A percentile compares a stretch with the other conserved stretches of the same genome.
These are phyloP conservation scores for Arabis alpina DNA, from an alignment of 345 rosid genomes.

Conservation along the genomic window DNA sequence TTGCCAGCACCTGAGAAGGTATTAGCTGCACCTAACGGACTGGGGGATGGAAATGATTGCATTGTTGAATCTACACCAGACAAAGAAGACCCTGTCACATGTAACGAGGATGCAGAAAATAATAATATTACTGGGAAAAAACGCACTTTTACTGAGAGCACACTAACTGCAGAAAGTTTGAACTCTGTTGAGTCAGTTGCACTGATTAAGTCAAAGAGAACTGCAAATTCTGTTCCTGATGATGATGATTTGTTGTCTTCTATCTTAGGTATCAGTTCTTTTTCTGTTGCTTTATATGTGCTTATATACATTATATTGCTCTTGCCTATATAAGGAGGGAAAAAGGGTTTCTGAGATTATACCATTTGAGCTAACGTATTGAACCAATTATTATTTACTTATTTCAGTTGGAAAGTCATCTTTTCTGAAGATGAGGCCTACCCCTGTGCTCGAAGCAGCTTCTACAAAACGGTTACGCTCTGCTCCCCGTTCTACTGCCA, in stretches of 20 bases:
- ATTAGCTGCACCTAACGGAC: conserved; percentile 59
- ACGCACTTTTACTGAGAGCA: conserved; percentile 76
- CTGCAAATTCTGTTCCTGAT: conserved; percentile 75
- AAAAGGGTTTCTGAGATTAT: conserved; percentile 4
- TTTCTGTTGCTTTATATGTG: conserved; percentile 4
- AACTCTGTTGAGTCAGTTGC: conserved; percentile 75
- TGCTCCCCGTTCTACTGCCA: conserved; percentile 60
- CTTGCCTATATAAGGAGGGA: conserved; percentile 20
- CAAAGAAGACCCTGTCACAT: conserved; percentile 51
- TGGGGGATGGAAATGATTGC: conserved; percentile 55
- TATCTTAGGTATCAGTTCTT: conserved; percentile 70
- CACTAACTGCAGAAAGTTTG: conserved; percentile 64
- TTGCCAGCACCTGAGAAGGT: conserved; percentile 79
- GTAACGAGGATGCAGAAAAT: conserved; percentile 49
- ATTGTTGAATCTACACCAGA: conserved; percentile 66
- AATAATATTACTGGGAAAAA: conserved; percentile 67
- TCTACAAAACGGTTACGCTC: conserved; percentile 67
- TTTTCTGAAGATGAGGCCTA: conserved; percentile 76
- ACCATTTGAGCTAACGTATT: conserved; percentile 3
- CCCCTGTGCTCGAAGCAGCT: conserved; percentile 63
- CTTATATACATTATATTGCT: conserved; percentile 10
- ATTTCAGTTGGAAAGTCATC: conserved; percentile 85
- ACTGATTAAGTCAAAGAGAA: conserved; percentile 58
- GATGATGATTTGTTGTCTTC: conserved; percentile 95
- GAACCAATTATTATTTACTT: conserved; percentile 22